Base-by-base conservation (phyloP, 208 protist species). In the Crithidia bombi region DNA sequence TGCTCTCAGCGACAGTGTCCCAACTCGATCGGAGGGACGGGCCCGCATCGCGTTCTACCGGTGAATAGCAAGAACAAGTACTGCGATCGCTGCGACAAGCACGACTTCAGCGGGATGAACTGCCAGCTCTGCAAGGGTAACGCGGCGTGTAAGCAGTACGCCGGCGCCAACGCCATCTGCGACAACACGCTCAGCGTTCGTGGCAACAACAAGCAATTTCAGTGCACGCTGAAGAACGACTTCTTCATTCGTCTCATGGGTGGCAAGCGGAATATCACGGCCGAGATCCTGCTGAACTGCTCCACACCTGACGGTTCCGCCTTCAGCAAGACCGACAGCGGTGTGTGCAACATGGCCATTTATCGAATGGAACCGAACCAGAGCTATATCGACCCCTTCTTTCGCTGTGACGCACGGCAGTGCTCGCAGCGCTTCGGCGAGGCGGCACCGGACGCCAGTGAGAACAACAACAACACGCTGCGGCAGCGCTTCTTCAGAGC, bases 181-280 rank as follows among this genome's bases (percentile, higher is more conserved):
- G 46, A 93, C 67, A 63, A 36, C 1, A 49, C 52, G 51, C 54
- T 93, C 23, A 61, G 52, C 54, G 74, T 85, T 35, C 78, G 78
- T 28, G 85, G 91, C 33, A 76, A 81, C 52, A 90, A 80, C 46
- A 96, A 93, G 64, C 75, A 94, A 56, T 90, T 96, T 66, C 76
- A 93, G 70, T 96, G 91, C 69, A 46, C 32, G 2, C 67, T 96
- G 11, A 33, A 79, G 17, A 78, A 81, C 14, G 71, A 70, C 12
- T 88, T 83, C 47, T 90, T 93, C 43, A n/a, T 91, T 9, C 28
- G 75, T 11, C 62, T 90, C 15, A 85, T 93, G 83, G 81, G 87
- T 26, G 82, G 81, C 25, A 78, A 77, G 12, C 88, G 89, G 19
- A 81, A 89, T 32, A 85, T 96, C 61, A 65, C 74, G 14, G 89